These are phyloP conservation scores for Paulownia fortunei DNA, from an alignment of 257 asterid species.

Conservation along the genomic window DNA sequence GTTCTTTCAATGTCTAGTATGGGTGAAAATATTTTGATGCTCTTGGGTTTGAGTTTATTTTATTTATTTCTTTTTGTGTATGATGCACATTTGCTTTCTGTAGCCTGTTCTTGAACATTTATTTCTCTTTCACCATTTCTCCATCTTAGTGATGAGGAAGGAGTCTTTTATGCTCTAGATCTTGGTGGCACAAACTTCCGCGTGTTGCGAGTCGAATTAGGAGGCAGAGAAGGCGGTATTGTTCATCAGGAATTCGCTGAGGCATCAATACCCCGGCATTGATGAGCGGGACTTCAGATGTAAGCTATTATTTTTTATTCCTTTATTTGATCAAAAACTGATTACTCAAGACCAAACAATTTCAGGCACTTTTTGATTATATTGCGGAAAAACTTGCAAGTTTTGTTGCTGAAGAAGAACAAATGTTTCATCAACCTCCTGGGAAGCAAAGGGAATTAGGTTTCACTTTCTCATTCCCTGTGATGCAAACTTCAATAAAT, in stretches of 20 bases:
- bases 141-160: conserved; percentile 74
- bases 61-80: background rate
- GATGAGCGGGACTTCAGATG: conserved; percentile 77
- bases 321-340: conserved; percentile 11
- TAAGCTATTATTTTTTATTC: conserved; percentile 31
- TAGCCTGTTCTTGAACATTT: background rate
- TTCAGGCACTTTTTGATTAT: conserved; percentile 76
- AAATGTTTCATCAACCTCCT: conserved; percentile 56
- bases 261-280: conserved; percentile 83
- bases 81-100: conserved; percentile 8
- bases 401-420: conserved; percentile 65
- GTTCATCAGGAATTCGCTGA: conserved; percentile 81
- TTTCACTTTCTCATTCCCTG: conserved; percentile 86
- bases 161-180: conserved; percentile 90
- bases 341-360: conserved; percentile 4
- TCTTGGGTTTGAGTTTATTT: background rate
- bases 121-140: conserved; percentile 17
- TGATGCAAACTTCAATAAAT: conserved; percentile 79
- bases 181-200: conserved; percentile 98
- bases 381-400: conserved; percentile 67
- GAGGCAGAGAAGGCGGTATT: conserved; percentile 71
- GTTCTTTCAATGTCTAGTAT: background rate
- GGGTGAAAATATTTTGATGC: background rate
- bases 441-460: conserved; percentile 75
- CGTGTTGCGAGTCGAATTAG: conserved; percentile 84